phyloP scores from a whole-genome alignment of 257 asterid genomes.

The Cruciata laevipes region DNA sequence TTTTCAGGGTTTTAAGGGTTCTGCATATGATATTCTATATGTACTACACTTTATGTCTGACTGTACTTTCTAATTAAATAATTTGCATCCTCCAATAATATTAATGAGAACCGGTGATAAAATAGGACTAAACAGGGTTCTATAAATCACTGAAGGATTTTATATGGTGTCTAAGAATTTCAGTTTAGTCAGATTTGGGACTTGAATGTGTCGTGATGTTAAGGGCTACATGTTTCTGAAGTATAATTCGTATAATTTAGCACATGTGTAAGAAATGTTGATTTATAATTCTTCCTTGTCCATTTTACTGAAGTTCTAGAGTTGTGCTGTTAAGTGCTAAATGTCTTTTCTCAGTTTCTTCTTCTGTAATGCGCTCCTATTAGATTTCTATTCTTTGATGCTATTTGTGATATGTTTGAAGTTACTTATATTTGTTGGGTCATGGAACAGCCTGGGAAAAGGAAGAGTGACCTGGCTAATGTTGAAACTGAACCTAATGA shows the following conservation, averaged over 20 bases:
- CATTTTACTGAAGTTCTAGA: neutral
- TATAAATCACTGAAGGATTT: neutral
- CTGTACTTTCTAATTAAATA: neutral
- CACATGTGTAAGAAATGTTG: too few species aligned
- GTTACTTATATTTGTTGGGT: conserved; percentile 22
- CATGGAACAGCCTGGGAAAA: conserved; percentile 45
- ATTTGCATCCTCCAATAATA: neutral
- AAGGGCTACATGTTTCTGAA: too few species aligned
- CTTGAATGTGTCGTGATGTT: too few species aligned
- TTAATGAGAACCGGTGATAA: neutral
- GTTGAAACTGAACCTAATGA: conserved; percentile 41
- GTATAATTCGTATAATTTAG: too few species aligned
- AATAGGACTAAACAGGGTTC: neutral
- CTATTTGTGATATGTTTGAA: conserved; percentile 3
- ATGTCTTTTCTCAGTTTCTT: neutral
- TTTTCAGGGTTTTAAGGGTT: neutral
- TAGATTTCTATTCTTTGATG: conserved; percentile 7
- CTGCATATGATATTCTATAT: neutral
- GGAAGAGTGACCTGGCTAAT: conserved; percentile 45
- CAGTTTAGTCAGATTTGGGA: neutral
- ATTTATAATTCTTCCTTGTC: neutral
- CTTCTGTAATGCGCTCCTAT: neutral
- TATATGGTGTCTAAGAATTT: neutral
- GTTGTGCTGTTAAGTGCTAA: neutral
- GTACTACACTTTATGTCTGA: neutral